phyloP scores from a whole-genome alignment of 495 filamentous ascomycete genomes.

The Aspergillus nidulans region DNA sequence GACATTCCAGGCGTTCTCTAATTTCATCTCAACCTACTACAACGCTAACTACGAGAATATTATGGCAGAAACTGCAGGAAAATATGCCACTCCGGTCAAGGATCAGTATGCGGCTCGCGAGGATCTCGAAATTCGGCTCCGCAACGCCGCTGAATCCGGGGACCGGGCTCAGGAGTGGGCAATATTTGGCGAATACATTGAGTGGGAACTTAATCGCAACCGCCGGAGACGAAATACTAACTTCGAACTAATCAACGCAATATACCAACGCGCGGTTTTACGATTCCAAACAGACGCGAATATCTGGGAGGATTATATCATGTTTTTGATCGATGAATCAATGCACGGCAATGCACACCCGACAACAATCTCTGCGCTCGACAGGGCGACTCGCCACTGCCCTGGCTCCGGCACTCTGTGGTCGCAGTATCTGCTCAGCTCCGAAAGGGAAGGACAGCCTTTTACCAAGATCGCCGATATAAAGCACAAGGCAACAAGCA shows the following conservation, averaged over 20 bases:
- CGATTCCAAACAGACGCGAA: slow-evolving; percentile 63
- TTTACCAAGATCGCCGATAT: slow-evolving; percentile 81
- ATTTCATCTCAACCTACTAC: slow-evolving; percentile 74
- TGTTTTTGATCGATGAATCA: slow-evolving; percentile 57
- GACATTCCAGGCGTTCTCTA: slow-evolving; percentile 78
- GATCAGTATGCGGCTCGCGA: slow-evolving; percentile 64
- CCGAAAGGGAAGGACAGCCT: slow-evolving; percentile 67
- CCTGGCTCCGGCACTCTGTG: slow-evolving; percentile 90
- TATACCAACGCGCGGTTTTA: slow-evolving; percentile 72
- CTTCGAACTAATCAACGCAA: slow-evolving; percentile 62
- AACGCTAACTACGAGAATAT: slow-evolving; percentile 68
- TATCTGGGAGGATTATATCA: slow-evolving; percentile 78
- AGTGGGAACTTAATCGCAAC: slow-evolving; percentile 69
- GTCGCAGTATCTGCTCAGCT: slow-evolving; percentile 79
- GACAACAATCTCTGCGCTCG: slow-evolving; percentile 50
- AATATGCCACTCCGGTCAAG: slow-evolving; percentile 61
- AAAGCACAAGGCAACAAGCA: slow-evolving; percentile 87
- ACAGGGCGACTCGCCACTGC: slow-evolving; percentile 79
- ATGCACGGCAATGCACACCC: slow-evolving; percentile 33
- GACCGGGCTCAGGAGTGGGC: slow-evolving; percentile 55
- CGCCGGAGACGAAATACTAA: slow-evolving; percentile 49
- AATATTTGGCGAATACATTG: slow-evolving; percentile 70
- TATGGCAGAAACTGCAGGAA: slow-evolving; percentile 66
- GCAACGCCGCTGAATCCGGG: slow-evolving; percentile 50
- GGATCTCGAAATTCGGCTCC: slow-evolving; percentile 64